Evolutionary conservation across 768 basidiomycete genomes (phyloP), one percentile per base, ranked within the genome.

Genomic region (Paxillus rubicundulus): DNA sequence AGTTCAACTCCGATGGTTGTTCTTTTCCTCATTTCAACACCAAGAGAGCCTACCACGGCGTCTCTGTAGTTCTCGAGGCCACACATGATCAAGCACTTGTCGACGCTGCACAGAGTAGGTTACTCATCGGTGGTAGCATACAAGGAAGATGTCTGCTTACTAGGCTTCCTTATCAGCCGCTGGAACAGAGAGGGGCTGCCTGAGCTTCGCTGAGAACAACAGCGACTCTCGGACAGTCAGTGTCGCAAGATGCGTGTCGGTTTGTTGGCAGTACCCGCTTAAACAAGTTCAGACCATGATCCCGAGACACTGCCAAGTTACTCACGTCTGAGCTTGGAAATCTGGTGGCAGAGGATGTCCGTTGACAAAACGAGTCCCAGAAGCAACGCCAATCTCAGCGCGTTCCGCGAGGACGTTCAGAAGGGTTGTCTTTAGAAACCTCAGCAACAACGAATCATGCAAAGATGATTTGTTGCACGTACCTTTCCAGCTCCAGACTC

Each of bases 1-100:
- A 95, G 74, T 65, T 93, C 91, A 33, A 93, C 91, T 21, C 81
- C 92, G 53, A 94, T 94, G 0, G 91, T 94, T 0, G 89, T 84
- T 8, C 91, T 78, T 70, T 93, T 95, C 45, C 82, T 77, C 54
- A 86, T 81, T 58, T 92, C 88, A 18, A 87, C 79, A 3, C 82
- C 80, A 2, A 88, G 72, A 37, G 81, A 78, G 20, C 82, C 85
- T 9, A 90, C 82, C 60, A 86, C 74, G 4, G 85, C 87, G 49
- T 90, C 85, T 8, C 76, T 85, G 43, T 80, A 75, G 9, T 76
- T 79, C 48, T 82, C 79, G 47, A 91, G 65, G 40, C 87, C 88
- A 54, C 81, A 73, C 65, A 92, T 83, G 70, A 72, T 72, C 53
- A 85, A 68, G 45, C 75, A 82, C 65, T 68, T 80, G 58, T 81